Evolutionary conservation across 306 rosid genomes (phyloP).

Genomic region (Malus sieversii): DNA sequence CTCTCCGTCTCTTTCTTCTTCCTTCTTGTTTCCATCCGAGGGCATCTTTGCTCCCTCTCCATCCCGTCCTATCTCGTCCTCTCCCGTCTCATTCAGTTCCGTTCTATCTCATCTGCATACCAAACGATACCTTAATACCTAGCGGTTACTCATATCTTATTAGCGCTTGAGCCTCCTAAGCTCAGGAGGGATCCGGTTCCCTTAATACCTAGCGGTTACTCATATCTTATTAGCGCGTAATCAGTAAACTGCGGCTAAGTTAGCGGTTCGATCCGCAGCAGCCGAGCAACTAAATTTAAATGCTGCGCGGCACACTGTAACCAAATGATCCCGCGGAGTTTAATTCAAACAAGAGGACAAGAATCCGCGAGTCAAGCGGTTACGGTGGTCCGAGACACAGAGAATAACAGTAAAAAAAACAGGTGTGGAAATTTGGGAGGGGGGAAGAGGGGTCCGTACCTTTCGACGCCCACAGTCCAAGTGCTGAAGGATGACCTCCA

Average conservation of each 20-base stretch:
- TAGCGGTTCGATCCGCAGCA: neutral
- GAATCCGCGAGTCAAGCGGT: neutral
- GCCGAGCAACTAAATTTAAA: neutral
- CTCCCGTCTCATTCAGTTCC: too few relatives aligned
- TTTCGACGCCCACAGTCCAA: slow-evolving; percentile 60
- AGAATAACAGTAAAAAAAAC: neutral
- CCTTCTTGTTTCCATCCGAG: too few relatives aligned
- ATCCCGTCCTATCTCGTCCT: too few relatives aligned
- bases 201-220: neutral
- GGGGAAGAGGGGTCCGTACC: slow-evolving; percentile 33
- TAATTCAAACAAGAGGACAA: neutral
- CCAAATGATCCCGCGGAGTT: neutral
- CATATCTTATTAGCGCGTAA: neutral
- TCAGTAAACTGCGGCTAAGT: neutral
- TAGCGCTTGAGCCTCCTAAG: too few relatives aligned
- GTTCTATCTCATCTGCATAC: too few relatives aligned
- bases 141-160: too few relatives aligned
- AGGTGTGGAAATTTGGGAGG: neutral
- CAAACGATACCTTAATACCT: too few relatives aligned
- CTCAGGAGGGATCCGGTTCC: too few relatives aligned
- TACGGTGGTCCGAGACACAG: neutral
- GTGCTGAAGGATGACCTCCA: slow-evolving; percentile 54
- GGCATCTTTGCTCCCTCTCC: too few relatives aligned
- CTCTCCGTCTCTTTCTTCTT: too few relatives aligned
- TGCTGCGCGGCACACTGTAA: neutral